phyloP scores from a whole-genome alignment of 305 asterid genomes.

The Plantago rigida region DNA sequence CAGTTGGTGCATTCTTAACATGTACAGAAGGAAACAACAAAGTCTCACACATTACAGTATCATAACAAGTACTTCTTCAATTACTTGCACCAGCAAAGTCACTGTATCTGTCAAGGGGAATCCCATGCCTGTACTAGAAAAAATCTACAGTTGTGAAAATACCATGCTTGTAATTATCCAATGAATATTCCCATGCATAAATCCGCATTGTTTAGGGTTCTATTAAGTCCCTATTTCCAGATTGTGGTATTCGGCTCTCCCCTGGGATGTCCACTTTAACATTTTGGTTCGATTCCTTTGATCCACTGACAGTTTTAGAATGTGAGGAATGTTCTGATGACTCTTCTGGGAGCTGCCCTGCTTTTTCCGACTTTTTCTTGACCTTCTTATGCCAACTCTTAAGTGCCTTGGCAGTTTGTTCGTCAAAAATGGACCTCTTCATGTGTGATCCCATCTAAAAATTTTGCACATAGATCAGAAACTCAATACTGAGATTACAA shows the following conservation, averaged over 20 bases:
- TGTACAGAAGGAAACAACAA: too few species aligned
- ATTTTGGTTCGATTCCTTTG: not conserved
- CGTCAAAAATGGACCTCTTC: slow-evolving; percentile 66
- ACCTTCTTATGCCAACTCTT: slow-evolving; percentile 64
- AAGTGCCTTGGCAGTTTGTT: slow-evolving; percentile 63
- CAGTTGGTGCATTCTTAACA: too few species aligned
- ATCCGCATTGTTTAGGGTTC: not conserved
- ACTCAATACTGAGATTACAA: too few species aligned
- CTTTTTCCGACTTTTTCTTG: slow-evolving; percentile 33
- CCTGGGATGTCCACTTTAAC: not conserved
- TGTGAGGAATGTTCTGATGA: too few species aligned
- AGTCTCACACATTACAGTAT: too few species aligned
- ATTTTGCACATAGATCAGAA: not conserved
- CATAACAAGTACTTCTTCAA: too few species aligned
- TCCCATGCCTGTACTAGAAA: too few species aligned
- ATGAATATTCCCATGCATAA: not conserved
- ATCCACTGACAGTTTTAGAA: not conserved
- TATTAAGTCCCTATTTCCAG: not conserved
- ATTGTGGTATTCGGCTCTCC: too few species aligned
- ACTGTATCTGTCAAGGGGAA: not conserved
- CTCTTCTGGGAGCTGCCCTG: not conserved
- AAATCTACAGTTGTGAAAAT: too few species aligned
- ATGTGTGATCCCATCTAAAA: slow-evolving; percentile 73
- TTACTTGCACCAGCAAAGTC: not conserved
- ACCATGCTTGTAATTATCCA: not conserved